Base-by-base conservation (phyloP, 2,329 filamentous ascomycete genomes). In the Ophiocordyceps camponoti-leonardi region DNA sequence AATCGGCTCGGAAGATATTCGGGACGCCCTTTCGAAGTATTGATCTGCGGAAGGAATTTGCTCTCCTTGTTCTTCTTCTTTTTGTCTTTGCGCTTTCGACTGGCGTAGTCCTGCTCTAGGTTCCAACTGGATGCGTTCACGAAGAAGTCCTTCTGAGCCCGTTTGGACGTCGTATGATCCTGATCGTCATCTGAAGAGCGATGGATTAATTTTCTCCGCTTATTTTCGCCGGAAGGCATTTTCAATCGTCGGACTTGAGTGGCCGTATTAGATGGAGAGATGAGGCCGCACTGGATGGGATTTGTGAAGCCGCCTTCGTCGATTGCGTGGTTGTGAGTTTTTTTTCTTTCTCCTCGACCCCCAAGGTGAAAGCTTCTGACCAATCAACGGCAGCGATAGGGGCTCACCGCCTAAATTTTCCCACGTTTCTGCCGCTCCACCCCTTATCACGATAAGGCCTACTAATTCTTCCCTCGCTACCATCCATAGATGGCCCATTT, bases 101-200 rank as follows among this genome's bases (percentile, higher is more conserved):
- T 75, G 62, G 94, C 87, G 68, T 95, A 96, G 61, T 86, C 82
- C 58, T 94, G 83, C 67, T 94, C 92, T 43, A 94, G 73, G 57
- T 94, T 79, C 87, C 90, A 96, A 63, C 79, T 81, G 48, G 84
- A 72, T 6, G 83, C 86, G 56, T 77, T 81, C 55, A 77, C 76
- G 65, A 85, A 75, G 61, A 88, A 87, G 45, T 75, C 72, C 52
- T 75, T 75, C 47, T 76, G 71, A n/a, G 68, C 61, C 45, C 64
- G 68, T 48, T 57, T 61, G 4, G 58, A 60, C 26, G 55, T 48
- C 28, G 52, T 57, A 35, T 50, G 59, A 50, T 52, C 57, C 13
- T 57, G 55, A 42, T 71, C 68, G 41, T 69, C 69, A 41, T 71
- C 67, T 1, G 66, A 64, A 28, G 62, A 62, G 19, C 68, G 64